These are phyloP conservation scores for Fusarium sp. DNA, from an alignment of 2,329 filamentous ascomycete species.

Conservation along the genomic window DNA sequence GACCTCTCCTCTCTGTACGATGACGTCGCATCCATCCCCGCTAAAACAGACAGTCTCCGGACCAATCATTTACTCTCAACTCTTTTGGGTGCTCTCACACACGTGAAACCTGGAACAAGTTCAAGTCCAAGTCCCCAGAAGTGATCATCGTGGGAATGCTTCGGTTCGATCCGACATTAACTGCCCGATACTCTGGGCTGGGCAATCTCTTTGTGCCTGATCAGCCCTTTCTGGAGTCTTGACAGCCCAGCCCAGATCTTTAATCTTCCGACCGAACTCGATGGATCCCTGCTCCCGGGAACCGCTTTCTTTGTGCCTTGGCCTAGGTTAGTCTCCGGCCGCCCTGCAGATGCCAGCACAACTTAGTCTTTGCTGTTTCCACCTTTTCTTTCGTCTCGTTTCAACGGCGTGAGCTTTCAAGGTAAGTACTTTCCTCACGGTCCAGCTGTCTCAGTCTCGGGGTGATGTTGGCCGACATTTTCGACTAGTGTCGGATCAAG, in stretches of 20 bases:
- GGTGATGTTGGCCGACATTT: not conserved
- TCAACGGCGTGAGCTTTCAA: not conserved
- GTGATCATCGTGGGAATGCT: slow-evolving; percentile 38
- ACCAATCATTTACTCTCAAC: slow-evolving; percentile 22
- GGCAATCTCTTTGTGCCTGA: slow-evolving; percentile 35
- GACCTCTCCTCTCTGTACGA: slow-evolving; percentile 39
- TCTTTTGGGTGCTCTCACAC: slow-evolving; percentile 8
- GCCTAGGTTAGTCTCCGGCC: slow-evolving; percentile 12
- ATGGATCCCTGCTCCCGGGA: slow-evolving; percentile 10
- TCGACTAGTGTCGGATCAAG: not conserved
- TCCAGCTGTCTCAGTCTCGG: slow-evolving; percentile 3
- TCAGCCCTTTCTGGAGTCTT: slow-evolving; percentile 5
- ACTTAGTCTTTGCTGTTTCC: slow-evolving; percentile 10
- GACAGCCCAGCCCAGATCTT: not conserved
- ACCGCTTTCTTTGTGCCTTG: slow-evolving; percentile 20
- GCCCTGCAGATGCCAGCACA: slow-evolving; percentile 30
- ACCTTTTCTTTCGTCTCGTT: slow-evolving; percentile 12
- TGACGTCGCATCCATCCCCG: slow-evolving; percentile 40
- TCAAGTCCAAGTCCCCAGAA: slow-evolving; percentile 22
- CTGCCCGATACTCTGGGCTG: slow-evolving; percentile 13
- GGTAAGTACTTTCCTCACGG: slow-evolving; percentile 21
- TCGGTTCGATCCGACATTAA: slow-evolving; percentile 34
- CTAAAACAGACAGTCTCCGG: slow-evolving; percentile 1
- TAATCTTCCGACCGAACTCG: slow-evolving; percentile 15
- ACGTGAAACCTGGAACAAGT: slow-evolving; percentile 17